Base-by-base conservation (phyloP, 768 basidiomycete species). In the Leucogyrophana mollusca region DNA sequence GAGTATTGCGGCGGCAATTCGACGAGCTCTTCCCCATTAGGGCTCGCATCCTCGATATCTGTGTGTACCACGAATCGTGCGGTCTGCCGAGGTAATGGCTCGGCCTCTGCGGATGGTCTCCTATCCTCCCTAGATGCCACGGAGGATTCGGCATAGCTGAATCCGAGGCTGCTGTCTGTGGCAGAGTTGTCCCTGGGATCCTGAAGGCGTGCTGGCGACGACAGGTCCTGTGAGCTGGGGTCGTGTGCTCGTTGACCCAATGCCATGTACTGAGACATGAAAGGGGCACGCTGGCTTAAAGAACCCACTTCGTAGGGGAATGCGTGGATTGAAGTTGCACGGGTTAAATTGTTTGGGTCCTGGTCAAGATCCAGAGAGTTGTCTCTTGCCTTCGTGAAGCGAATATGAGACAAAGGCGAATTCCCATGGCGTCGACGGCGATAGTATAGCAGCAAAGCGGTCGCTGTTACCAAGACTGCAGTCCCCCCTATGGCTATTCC, bases 1-100 rank as follows among this genome's bases (percentile, higher is more conserved):
- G 73, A 73, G 56, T 90, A 90, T 59, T 80, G 80, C 13, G 87
- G 87, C 22, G 87, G 87, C 14, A 88, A 73, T 64, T 90, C 87
- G 6, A 88, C 73, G 17, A 86, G 65, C 5, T 74, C 85, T 20
- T 69, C 73, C 41, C 69, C 69, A 34, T 62, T 67, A 7, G 78
- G 69, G 8, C 67, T 30, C 10, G 57, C 65, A 55, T 88, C 86
- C 44, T 85, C 85, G 8, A 74, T 75, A 58, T 88, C 88, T 3
- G 80, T 83, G 52, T 89, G 86, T 5, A 87, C 52, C 45, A 88
- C 72, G 59, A 79, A 83, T 37, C 83, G 76, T 17, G 82, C 66
- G 30, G 58, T 51, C 34, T 61, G 70, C 52, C 77, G 72, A 11
- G 52, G 43, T 5, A 70, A 53, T 23, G 62, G 46, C 16, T 76